phyloP scores from a whole-genome alignment of 306 rosid genomes.

The Chamaecrista fasciculata region DNA sequence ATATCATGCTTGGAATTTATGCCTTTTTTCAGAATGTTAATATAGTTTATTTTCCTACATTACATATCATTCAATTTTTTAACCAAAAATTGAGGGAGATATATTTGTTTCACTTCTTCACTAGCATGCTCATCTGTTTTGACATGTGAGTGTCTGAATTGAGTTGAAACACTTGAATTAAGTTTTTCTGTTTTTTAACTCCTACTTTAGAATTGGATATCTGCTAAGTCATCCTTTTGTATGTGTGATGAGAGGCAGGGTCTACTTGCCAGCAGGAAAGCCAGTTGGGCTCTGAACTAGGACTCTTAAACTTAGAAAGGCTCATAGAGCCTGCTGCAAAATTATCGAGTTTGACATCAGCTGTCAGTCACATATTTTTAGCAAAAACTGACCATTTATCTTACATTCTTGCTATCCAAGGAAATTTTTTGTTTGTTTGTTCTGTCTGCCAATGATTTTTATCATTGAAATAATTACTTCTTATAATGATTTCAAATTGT shows the following conservation, averaged over 20 bases:
- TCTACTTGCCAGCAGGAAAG: background rate
- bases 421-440: background rate
- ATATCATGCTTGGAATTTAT: background rate
- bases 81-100: background rate
- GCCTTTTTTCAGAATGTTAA: background rate
- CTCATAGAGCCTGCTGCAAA: background rate
- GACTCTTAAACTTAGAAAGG: background rate
- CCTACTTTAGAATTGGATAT: background rate
- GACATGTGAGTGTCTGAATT: background rate
- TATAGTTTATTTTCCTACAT: background rate
- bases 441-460: background rate
- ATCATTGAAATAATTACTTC: background rate
- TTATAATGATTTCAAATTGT: background rate
- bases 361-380: background rate
- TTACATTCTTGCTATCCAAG: too few relatives aligned
- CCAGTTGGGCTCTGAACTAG: background rate
- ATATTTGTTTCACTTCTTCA: background rate
- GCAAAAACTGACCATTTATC: background rate
- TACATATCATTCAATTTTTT: conserved; percentile 2
- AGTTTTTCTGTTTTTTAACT: background rate
- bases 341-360: background rate
- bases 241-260: background rate
- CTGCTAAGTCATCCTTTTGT: too few relatives aligned
- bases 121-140: background rate
- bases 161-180: background rate